A percentile compares a stretch with the other conserved stretches of the same genome.
These are phyloP conservation scores for Aspergillus nanangensis DNA, from an alignment of 495 filamentous ascomycete species.

Conservation along the genomic window DNA sequence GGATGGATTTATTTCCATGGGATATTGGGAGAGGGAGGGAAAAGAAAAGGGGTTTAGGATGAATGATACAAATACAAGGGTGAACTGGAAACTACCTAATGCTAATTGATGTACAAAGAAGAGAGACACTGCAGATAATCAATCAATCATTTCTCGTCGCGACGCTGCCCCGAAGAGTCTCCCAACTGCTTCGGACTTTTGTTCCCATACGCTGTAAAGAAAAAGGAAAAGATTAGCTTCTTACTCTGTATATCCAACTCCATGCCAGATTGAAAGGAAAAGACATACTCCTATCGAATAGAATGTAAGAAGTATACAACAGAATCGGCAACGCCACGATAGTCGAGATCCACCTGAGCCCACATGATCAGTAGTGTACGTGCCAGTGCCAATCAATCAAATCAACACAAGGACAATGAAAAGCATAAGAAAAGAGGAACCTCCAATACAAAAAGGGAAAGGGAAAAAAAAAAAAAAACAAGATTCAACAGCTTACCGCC, in stretches of 20 bases:
- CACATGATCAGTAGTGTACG: neutral
- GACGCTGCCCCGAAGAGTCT: neutral
- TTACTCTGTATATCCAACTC: neutral
- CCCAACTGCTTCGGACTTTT: slow-evolving; percentile 17
- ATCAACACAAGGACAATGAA: too few species aligned
- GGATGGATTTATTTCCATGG: neutral
- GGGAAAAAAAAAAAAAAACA: neutral
- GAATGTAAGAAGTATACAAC: slow-evolving; percentile 24
- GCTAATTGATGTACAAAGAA: too few species aligned
- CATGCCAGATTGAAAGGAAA: neutral
- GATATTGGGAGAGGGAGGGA: too few species aligned
- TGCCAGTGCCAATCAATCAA: neutral
- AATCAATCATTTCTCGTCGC: neutral
- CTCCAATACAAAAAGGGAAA: neutral
- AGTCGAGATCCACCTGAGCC: slow-evolving; percentile 26
- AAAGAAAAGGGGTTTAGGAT: too few species aligned
- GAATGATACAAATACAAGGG: too few species aligned
- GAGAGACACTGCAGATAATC: too few species aligned
- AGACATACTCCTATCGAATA: slow-evolving; percentile 25
- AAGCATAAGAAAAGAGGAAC: neutral
- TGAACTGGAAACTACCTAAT: too few species aligned
- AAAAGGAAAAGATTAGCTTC: neutral
- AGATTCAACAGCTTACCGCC: slow-evolving; percentile 14
- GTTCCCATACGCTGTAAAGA: slow-evolving; percentile 17
- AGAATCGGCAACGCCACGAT: slow-evolving; percentile 30